Conservation (phyloP, 2,329 filamentous ascomycete genomes). For the Aureobasidium sp. region DNA sequence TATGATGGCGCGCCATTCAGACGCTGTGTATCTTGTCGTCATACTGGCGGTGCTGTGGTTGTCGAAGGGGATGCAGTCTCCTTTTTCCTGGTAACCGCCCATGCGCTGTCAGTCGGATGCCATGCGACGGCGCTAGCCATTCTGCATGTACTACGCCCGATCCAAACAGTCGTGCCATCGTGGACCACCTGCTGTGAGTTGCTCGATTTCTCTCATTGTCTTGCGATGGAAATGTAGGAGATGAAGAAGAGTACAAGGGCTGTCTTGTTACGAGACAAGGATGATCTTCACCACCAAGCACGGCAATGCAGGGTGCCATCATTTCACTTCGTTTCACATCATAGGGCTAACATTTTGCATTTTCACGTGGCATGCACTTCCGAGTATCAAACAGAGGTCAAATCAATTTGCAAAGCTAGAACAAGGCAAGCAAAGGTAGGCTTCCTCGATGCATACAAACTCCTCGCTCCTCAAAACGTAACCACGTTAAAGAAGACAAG, state of each 20-base stretch:
- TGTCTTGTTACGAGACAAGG: background rate
- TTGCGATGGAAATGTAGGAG: background rate
- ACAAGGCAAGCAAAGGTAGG: slow-evolving; percentile 36
- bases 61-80: background rate
- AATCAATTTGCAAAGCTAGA: slow-evolving; percentile 17
- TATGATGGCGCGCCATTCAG: slow-evolving; percentile 39
- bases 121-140: slow-evolving; percentile 2
- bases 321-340: background rate
- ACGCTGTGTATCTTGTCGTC: slow-evolving; percentile 39
- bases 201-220: background rate
- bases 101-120: background rate
- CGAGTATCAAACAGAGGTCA: slow-evolving; percentile 3
- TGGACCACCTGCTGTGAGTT: background rate
- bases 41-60: slow-evolving; percentile 20
- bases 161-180: background rate
- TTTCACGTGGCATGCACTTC: background rate
- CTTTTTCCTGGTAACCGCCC: slow-evolving; percentile 4
- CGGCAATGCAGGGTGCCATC: slow-evolving; percentile 1
- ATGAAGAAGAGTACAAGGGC: background rate
- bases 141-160: slow-evolving; percentile 4
- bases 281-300: slow-evolving; percentile 1
- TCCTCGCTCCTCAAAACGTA: slow-evolving; percentile 20
- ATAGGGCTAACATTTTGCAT: background rate
- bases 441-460: slow-evolving; percentile 37
- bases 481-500: slow-evolving; percentile 19